Evolutionary conservation across 2,329 filamentous ascomycete genomes (phyloP).

Genomic region (Coniella vitis): DNA sequence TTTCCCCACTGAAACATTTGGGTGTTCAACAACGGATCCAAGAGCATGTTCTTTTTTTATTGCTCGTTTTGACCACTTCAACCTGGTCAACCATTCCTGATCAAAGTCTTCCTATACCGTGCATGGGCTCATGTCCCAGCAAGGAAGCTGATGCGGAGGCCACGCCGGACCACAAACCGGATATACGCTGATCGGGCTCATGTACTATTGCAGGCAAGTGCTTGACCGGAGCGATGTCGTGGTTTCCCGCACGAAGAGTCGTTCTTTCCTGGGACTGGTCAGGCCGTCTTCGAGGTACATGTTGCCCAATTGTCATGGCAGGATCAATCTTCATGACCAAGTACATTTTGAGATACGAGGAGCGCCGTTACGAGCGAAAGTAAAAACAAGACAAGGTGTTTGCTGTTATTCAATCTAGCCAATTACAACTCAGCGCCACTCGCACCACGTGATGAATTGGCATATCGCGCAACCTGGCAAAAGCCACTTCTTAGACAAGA

Average conservation of each 20-base stretch:
- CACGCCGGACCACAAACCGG: background rate
- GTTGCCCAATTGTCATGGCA: background rate
- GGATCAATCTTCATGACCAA: no score
- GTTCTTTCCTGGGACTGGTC: background rate
- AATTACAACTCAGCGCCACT: no score
- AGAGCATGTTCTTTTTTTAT: conserved; percentile 40
- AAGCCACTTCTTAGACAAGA: no score
- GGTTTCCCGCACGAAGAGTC: no score
- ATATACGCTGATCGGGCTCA: background rate
- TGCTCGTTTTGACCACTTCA: conserved; percentile 51
- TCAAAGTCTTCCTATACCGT: conserved; percentile 5
- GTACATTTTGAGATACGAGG: no score
- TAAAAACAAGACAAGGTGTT: no score
- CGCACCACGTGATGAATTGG: no score
- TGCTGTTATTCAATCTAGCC: no score
- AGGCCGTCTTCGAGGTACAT: no score
- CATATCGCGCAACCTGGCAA: no score
- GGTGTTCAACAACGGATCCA: conserved; percentile 73
- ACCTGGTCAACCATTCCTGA: conserved; percentile 48
- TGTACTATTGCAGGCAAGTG: conserved; percentile 10
- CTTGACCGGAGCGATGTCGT: background rate
- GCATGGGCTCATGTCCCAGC: background rate
- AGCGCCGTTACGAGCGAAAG: no score
- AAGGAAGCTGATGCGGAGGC: background rate
- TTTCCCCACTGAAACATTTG: conserved; percentile 79